Conservation (phyloP, 164 flowering plant species). For the Vitis rupestris region DNA sequence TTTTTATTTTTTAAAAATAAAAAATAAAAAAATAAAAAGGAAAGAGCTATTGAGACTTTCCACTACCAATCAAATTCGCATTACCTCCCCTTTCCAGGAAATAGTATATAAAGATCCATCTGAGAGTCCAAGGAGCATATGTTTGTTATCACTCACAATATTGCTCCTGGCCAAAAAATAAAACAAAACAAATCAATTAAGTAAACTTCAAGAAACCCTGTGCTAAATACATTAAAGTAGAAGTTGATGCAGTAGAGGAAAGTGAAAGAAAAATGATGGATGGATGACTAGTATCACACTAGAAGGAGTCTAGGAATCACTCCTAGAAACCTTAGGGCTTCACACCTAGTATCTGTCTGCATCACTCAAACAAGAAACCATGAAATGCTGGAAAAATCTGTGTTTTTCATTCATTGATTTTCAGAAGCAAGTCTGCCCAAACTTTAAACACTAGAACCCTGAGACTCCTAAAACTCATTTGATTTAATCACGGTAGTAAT, state of each 20-base stretch:
- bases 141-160: conserved; percentile 77
- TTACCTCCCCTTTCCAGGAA: conserved; percentile 99
- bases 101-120: conserved; percentile 76
- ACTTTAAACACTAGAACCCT: too few species aligned
- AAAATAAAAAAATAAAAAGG: background rate
- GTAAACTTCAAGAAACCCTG: background rate
- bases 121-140: conserved; percentile 82
- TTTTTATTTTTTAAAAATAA: background rate
- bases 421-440: too few species aligned
- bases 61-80: background rate
- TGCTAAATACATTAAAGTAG: background rate
- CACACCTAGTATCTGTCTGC: too few species aligned
- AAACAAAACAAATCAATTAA: background rate
- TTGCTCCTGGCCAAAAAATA: conserved; percentile 69
- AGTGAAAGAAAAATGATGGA: too few species aligned
- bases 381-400: too few species aligned
- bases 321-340: too few species aligned
- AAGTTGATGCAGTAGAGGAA: background rate
- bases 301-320: too few species aligned
- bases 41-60: background rate
- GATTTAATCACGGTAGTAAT: too few species aligned
- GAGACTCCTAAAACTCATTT: too few species aligned
- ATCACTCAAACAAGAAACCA: too few species aligned
- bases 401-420: too few species aligned
- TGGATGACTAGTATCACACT: too few species aligned